Conservation (phyloP, 2,329 filamentous ascomycete genomes). For the Colletotrichum sp. region DNA sequence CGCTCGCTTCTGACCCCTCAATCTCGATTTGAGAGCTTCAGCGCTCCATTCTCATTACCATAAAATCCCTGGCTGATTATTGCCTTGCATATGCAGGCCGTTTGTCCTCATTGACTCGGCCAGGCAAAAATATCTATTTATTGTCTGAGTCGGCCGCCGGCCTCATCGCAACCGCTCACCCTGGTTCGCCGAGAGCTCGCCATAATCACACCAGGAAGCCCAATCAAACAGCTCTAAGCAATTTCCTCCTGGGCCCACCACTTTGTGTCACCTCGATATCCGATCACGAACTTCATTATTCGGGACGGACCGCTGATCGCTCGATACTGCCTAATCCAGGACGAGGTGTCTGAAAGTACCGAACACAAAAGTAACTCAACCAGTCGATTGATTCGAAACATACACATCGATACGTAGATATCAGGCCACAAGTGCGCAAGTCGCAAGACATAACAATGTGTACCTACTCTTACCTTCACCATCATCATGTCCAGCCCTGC, state of each 20-base stretch:
- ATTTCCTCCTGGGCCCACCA: background rate
- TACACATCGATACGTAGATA: background rate
- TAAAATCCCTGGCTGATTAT: background rate
- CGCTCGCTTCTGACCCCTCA: background rate
- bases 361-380: background rate
- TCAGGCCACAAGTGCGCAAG: background rate
- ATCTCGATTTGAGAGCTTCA: background rate
- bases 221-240: background rate
- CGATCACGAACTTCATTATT: background rate
- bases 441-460: constrained; percentile 43
- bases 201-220: background rate
- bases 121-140: background rate
- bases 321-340: background rate
- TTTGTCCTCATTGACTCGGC: background rate
- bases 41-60: background rate
- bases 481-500: constrained; percentile 54
- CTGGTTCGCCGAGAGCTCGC: background rate
- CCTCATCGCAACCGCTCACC: background rate
- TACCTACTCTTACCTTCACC: constrained; percentile 54
- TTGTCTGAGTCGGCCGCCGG: background rate
- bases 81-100: background rate
- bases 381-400: background rate
- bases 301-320: background rate
- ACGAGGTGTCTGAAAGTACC: background rate
- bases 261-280: background rate